Conservation (phyloP, 495 filamentous ascomycete species). For the Aspergillus diversus region DNA sequence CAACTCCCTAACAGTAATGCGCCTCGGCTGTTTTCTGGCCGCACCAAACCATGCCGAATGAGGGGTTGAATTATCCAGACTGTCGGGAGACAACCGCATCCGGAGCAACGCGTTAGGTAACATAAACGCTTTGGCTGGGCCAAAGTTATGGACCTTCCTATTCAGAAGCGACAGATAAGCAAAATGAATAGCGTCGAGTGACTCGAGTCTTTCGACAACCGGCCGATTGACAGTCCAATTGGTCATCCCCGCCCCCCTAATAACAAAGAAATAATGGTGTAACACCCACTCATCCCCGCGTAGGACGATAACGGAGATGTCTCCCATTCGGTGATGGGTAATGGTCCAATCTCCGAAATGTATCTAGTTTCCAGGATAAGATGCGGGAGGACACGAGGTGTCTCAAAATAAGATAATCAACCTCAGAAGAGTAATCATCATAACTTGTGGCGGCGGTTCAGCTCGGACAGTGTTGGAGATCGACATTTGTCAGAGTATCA, state of each 20-base stretch:
- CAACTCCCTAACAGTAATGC: not conserved
- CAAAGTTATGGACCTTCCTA: not conserved
- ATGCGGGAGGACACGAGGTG: not conserved
- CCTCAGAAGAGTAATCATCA: not conserved
- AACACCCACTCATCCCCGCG: slow-evolving; percentile 1
- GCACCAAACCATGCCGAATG: not conserved
- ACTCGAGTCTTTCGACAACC: not conserved
- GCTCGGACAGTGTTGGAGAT: not conserved
- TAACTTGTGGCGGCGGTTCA: not conserved
- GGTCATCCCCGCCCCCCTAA: not conserved
- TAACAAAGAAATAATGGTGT: not conserved
- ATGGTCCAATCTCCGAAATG: not conserved
- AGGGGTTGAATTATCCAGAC: slow-evolving; percentile 1
- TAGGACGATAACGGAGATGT: not conserved
- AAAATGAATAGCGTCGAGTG: not conserved
- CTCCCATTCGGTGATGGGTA: not conserved
- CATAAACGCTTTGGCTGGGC: slow-evolving; percentile 19
- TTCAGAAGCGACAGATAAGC: slow-evolving; percentile 10
- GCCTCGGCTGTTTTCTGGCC: not conserved
- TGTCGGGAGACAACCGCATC: slow-evolving; percentile 21
- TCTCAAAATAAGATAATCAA: not conserved
- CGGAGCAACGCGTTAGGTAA: slow-evolving; percentile 29
- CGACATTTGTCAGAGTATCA: slow-evolving; percentile 6
- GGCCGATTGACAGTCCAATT: not conserved
- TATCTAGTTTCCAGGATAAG: not conserved